Conservation (phyloP, 148 eudicot species). For the Rhododendron vialii region DNA sequence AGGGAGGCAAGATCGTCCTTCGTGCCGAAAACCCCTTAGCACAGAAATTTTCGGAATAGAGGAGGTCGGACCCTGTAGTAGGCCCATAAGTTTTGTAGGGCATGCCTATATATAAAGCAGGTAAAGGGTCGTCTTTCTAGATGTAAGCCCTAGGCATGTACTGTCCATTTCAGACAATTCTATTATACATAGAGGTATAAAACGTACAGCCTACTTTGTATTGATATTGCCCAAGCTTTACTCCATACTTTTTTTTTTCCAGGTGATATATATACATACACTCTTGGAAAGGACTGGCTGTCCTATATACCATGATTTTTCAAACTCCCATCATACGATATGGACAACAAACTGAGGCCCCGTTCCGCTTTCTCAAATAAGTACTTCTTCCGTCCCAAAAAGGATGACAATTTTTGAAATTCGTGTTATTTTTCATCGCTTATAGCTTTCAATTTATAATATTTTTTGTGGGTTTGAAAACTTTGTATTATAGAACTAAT, state of each 20-base stretch:
- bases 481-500: too few species aligned
- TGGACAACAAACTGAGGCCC: not conserved
- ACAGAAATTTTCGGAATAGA: too few species aligned
- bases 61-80: too few species aligned
- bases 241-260: constrained; percentile 25
- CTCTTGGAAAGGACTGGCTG: not conserved
- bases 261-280: not conserved
- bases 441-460: too few species aligned
- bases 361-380: too few species aligned
- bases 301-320: not conserved
- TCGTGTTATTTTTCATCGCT: too few species aligned
- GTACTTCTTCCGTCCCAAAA: too few species aligned
- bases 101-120: not conserved
- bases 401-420: too few species aligned
- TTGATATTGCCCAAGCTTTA: constrained; percentile 38
- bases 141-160: not conserved
- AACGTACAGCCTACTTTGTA: constrained; percentile 23
- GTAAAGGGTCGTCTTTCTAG: constrained; percentile 5
- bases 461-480: too few species aligned
- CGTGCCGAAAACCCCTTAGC: too few species aligned
- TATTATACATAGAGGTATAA: not conserved
- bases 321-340: not conserved
- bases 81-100: not conserved
- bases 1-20: not conserved
- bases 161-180: not conserved